A percentile compares a stretch with the other conserved stretches of the same genome.
Evolutionary conservation across 1,284 basidiomycete species (phyloP).

Genomic region (Trametes versicolor): DNA sequence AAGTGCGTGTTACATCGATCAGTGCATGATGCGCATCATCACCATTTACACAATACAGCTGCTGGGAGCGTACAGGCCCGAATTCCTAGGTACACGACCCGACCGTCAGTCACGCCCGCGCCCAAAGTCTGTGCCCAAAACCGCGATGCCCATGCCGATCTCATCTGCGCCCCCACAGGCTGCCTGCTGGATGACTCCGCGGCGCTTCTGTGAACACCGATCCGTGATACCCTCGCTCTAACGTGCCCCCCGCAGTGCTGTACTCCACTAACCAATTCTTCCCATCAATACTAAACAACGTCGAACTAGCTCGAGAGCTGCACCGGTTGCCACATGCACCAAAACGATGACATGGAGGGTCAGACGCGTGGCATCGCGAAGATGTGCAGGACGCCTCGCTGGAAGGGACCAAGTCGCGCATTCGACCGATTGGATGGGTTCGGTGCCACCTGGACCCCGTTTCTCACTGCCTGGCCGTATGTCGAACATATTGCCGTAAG

Average conservation of each 20-base stretch:
- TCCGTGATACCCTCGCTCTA: conserved; percentile 23
- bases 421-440: conserved; percentile 20
- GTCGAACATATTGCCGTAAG: conserved; percentile 30
- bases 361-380: conserved; percentile 30
- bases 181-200: conserved; percentile 24
- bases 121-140: conserved; percentile 11
- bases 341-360: conserved; percentile 24
- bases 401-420: conserved; percentile 16
- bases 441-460: conserved; percentile 25
- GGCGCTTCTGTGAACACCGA: conserved; percentile 24
- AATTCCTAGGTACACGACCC: conserved; percentile 23
- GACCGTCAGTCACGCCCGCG: conserved; percentile 17
- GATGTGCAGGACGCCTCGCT: conserved; percentile 20
- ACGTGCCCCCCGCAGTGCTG: conserved; percentile 12
- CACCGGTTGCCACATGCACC: conserved; percentile 31
- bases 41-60: conserved; percentile 28
- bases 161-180: conserved; percentile 16
- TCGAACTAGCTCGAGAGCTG: conserved; percentile 27
- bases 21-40: conserved; percentile 31
- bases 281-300: conserved; percentile 25
- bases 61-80: conserved; percentile 26
- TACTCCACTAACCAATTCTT: conserved; percentile 13
- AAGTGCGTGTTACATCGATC: conserved; percentile 33
- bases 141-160: conserved; percentile 24
- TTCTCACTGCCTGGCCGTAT: conserved; percentile 25